phyloP scores from a whole-genome alignment of 208 protist genomes.

The Angomonas ambiguus region DNA sequence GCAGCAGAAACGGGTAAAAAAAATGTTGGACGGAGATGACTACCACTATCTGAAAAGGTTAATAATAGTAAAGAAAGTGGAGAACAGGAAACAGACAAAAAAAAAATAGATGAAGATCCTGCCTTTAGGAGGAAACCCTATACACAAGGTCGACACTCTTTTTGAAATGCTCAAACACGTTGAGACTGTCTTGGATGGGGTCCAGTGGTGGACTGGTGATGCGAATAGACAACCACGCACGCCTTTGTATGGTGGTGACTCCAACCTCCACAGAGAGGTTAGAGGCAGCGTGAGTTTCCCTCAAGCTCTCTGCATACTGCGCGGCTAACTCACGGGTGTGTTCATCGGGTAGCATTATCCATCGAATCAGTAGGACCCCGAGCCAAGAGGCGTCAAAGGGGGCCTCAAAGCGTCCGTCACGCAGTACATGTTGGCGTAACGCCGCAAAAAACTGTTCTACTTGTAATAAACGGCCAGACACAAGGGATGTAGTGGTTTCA shows the following conservation, averaged over 20 bases:
- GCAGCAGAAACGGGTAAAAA: slow-evolving; percentile 1
- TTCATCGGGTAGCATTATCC: slow-evolving; percentile 62
- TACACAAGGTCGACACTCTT: neutral
- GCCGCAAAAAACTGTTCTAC: neutral
- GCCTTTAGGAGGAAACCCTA: neutral
- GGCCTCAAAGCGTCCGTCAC: slow-evolving; percentile 71
- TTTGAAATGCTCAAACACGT: slow-evolving; percentile 7
- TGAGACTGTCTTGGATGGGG: slow-evolving; percentile 14
- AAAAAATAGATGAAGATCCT: neutral
- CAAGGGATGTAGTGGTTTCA: neutral
- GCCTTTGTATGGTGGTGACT: slow-evolving; percentile 16
- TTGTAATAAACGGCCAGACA: neutral
- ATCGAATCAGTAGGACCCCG: slow-evolving; percentile 55
- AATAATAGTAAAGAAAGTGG: neutral
- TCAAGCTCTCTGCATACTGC: slow-evolving; percentile 10
- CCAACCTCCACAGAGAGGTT: slow-evolving; percentile 2
- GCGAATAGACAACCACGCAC: slow-evolving; percentile 13
- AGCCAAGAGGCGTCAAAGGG: slow-evolving; percentile 36
- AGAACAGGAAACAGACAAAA: neutral
- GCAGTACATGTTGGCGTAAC: slow-evolving; percentile 32
- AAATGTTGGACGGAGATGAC: neutral
- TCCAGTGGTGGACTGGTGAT: neutral
- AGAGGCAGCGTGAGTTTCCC: slow-evolving; percentile 11
- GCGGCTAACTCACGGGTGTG: slow-evolving; percentile 32
- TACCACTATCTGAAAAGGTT: neutral